Evolutionary conservation across 2,329 filamentous ascomycete genomes (phyloP).

Genomic region (Apiospora phragmitis): DNA sequence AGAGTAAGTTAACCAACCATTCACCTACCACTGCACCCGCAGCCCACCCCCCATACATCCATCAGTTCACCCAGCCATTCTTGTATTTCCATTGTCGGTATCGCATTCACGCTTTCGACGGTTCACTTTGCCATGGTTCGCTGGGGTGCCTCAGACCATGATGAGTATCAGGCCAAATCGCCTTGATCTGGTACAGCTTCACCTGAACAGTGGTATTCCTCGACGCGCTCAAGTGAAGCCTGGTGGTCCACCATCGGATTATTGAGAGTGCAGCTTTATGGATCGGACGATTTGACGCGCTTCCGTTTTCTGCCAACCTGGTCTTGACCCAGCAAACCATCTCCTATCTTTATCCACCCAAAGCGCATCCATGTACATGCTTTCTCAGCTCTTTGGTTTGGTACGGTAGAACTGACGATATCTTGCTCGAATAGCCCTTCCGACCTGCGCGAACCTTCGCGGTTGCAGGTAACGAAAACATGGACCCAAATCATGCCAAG

Average conservation of each 20-base stretch:
- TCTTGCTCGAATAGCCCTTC: constrained; percentile 59
- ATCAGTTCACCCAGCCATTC: background rate
- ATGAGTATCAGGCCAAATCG: background rate
- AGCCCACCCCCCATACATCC: background rate
- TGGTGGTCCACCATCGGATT: background rate
- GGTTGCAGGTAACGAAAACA: constrained; percentile 71
- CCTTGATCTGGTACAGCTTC: background rate
- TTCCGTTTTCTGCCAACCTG: background rate
- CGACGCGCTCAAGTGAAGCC: background rate
- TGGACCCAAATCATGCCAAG: constrained; percentile 38
- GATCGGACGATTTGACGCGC: background rate
- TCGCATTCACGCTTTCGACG: background rate
- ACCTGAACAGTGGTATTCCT: background rate
- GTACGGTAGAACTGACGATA: background rate
- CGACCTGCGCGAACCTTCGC: constrained; percentile 61
- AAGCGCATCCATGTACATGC: background rate
- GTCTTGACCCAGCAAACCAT: background rate
- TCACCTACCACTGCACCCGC: background rate
- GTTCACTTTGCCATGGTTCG: background rate
- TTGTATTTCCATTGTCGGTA: background rate
- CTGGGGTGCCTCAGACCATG: background rate
- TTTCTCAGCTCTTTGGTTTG: background rate
- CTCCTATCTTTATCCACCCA: constrained; percentile 2
- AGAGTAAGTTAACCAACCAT: background rate
- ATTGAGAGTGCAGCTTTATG: background rate